Conservation (phyloP, 1,284 basidiomycete species). For the Spongispora temasekensis region DNA sequence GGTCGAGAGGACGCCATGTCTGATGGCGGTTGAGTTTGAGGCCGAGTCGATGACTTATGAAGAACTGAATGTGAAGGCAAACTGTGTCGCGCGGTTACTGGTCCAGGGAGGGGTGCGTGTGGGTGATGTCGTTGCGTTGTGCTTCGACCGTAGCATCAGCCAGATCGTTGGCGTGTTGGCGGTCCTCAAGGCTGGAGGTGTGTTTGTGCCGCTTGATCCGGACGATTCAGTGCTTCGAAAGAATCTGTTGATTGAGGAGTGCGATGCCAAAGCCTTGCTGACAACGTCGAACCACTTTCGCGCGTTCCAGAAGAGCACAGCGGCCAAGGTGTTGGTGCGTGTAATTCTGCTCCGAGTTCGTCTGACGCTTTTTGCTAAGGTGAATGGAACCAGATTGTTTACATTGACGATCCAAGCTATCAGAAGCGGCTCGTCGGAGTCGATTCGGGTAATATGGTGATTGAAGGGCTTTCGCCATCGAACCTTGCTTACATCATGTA, state of each 20-base stretch:
- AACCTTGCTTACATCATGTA: conserved; percentile 34
- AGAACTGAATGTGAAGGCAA: conserved; percentile 28
- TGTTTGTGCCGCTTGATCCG: conserved; percentile 34
- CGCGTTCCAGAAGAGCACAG: conserved; percentile 22
- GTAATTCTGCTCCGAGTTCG: background rate
- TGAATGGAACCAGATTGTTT: conserved; percentile 18
- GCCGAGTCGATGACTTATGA: conserved; percentile 26
- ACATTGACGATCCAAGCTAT: conserved; percentile 30
- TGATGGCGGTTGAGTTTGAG: conserved; percentile 30
- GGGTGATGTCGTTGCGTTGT: conserved; percentile 33
- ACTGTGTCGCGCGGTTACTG: conserved; percentile 28
- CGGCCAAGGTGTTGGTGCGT: conserved; percentile 26
- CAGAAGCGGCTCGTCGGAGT: conserved; percentile 20
- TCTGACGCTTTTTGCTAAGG: conserved; percentile 4
- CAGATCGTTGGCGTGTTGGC: conserved; percentile 35
- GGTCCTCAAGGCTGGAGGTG: conserved; percentile 35
- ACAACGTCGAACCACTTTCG: conserved; percentile 28
- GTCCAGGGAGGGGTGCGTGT: conserved; percentile 24
- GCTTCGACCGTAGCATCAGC: conserved; percentile 30
- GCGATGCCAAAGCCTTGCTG: conserved; percentile 29
- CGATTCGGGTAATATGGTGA: conserved; percentile 19
- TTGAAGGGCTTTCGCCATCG: conserved; percentile 23
- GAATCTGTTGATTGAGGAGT: conserved; percentile 31
- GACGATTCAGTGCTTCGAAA: conserved; percentile 35
- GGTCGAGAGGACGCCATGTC: conserved; percentile 18